These are phyloP conservation scores for Craterostigma plantagineum DNA, from an alignment of 257 asterid genomes.

Conservation along the genomic window DNA sequence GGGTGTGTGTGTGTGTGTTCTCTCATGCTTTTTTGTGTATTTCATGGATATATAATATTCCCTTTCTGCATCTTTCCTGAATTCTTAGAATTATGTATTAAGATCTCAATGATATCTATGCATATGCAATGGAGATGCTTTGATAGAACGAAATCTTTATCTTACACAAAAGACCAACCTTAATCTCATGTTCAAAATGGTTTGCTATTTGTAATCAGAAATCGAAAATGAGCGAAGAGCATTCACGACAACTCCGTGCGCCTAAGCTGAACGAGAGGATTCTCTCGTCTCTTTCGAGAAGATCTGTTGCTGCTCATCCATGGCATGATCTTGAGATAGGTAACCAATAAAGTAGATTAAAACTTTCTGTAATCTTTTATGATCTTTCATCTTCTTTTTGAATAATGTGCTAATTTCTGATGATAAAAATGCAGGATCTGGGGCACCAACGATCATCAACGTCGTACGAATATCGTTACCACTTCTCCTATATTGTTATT, in stretches of 20 bases:
- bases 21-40: too few species aligned
- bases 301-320: conserved; percentile 49
- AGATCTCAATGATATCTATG: too few species aligned
- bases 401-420: background rate
- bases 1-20: too few species aligned
- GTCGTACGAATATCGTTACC: conserved; percentile 20
- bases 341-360: conserved; percentile 3
- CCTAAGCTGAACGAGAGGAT: conserved; percentile 33
- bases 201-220: background rate
- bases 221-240: conserved; percentile 16
- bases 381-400: background rate
- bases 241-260: conserved; percentile 8
- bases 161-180: background rate
- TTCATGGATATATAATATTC: too few species aligned
- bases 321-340: conserved; percentile 59
- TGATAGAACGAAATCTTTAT: background rate
- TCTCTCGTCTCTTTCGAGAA: conserved; percentile 36
- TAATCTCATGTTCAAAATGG: too few species aligned
- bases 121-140: background rate
- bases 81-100: too few species aligned
- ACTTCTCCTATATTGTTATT: background rate
- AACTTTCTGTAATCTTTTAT: background rate
- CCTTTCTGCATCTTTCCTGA: too few species aligned
- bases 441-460: conserved; percentile 37
- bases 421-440: conserved; percentile 29